Base-by-base conservation (phyloP, 2,329 filamentous ascomycete species). In the Aschersonia sp. region DNA sequence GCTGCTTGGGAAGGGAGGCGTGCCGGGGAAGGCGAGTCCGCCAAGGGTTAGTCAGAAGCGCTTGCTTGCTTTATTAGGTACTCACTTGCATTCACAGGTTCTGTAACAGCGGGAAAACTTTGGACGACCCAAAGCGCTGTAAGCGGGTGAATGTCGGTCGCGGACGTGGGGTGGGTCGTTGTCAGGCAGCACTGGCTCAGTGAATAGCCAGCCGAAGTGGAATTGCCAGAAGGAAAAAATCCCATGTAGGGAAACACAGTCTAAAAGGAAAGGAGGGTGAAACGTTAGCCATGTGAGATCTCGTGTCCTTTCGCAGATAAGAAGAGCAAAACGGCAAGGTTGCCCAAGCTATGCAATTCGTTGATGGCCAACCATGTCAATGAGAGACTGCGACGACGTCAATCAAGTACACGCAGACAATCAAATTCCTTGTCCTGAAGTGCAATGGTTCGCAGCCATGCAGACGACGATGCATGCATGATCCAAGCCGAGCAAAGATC, bases 121-220 rank as follows among this genome's bases (percentile, higher is more conserved):
- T 20, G n/a, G 30, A 5, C 10, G 35, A 31, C 20, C 20, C 20
- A 20, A 20, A 20, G 20, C 32, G 7, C 20, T 38, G 51, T 47
- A 47, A 44, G 32, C 53, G 51, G 53, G 47, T 50, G 47, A 54
- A 44, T 45, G 31, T 53, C 51, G 53, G 53, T 29, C 42, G 43
- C 28, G 31, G 41, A 31, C 5, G 3, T 20, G 38, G 30, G 9
- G 43, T 45, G 42, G 42, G 43, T 31, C 12, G 9, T 43, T 12
- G 32, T 38, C 32, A 38, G 12, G 32, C 32, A 9, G 12, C 32
- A 38, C 7, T 20, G 20, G 20, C 20, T 38, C 32, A 38, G 12
- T 38, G 32, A 38, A 12, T 3, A 38, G 32, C 32, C 32, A 12
- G 20, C 20, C 20, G 20, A 20, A 20, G 20, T 20, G 20, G 20